Conservation (phyloP, 2,329 filamentous ascomycete genomes). For the Celoporthe dispersa region DNA sequence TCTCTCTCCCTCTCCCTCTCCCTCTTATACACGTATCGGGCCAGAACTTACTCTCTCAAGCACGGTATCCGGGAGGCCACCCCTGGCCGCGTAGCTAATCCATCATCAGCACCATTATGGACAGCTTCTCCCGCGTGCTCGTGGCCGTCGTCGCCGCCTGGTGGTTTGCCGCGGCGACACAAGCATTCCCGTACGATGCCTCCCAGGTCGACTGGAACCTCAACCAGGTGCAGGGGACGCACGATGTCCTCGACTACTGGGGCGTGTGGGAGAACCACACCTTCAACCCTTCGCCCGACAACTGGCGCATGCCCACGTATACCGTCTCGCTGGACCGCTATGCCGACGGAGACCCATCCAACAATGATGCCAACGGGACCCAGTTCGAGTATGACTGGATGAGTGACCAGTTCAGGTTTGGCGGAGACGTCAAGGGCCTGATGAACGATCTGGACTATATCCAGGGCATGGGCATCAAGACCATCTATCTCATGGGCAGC, state of each 20-base stretch:
- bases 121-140: conserved; percentile 21
- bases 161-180: conserved; percentile 18
- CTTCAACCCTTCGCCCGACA: conserved; percentile 23
- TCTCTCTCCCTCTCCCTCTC: not conserved
- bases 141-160: conserved; percentile 20
- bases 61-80: not conserved
- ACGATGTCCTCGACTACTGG: conserved; percentile 25
- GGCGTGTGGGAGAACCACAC: conserved; percentile 27
- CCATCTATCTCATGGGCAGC: conserved; percentile 63
- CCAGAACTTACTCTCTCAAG: not conserved
- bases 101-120: conserved; percentile 10
- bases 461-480: conserved; percentile 64
- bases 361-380: conserved; percentile 65
- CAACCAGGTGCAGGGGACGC: conserved; percentile 22
- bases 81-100: not conserved
- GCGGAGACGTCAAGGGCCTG: conserved; percentile 60
- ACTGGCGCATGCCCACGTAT: conserved; percentile 43
- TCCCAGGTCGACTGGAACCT: conserved; percentile 26
- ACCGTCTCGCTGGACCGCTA: conserved; percentile 65
- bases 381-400: conserved; percentile 61
- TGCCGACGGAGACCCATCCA: conserved; percentile 64
- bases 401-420: conserved; percentile 65
- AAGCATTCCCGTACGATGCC: conserved; percentile 23
- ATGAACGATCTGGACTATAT: conserved; percentile 64
- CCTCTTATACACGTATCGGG: not conserved